phyloP scores from a whole-genome alignment of 2,329 filamentous ascomycete species.

The Apiospora sp. region DNA sequence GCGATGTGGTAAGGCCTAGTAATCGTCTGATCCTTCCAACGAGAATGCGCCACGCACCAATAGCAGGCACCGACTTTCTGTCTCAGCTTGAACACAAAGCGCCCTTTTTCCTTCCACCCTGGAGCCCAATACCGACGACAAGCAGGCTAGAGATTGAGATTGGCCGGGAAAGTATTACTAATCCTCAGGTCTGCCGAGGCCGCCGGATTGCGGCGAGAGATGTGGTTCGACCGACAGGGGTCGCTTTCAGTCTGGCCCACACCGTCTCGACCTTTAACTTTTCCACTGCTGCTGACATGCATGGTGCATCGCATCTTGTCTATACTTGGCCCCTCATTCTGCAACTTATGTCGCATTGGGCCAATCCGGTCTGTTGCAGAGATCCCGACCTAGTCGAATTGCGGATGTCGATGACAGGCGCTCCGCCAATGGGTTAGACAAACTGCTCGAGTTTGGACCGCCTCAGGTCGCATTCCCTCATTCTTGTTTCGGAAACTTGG shows the following conservation, averaged over 20 bases:
- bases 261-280: neutral
- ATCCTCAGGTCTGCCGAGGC: neutral
- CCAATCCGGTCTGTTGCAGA: neutral
- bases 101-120: neutral
- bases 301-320: neutral
- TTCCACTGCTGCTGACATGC: conserved; percentile 13
- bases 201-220: conserved; percentile 20
- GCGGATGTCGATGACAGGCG: neutral
- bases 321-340: neutral
- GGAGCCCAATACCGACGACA: neutral
- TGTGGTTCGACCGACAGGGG: conserved; percentile 10
- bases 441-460: neutral
- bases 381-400: neutral
- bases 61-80: conserved; percentile 1
- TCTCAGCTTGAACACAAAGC: neutral
- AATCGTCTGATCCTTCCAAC: conserved; percentile 2
- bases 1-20: conserved; percentile 11
- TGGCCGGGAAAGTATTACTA: neutral
- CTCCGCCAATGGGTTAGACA: neutral
- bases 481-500: neutral
- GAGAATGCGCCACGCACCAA: conserved; percentile 1
- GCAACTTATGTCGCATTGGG: neutral
- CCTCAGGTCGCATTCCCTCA: neutral
- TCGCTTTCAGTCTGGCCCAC: neutral
- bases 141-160: neutral